A percentile compares a stretch with the other conserved stretches of the same genome.
phyloP scores from a whole-genome alignment of 1,139 yeast genomes.

The Scheffersomyces lignicola region DNA sequence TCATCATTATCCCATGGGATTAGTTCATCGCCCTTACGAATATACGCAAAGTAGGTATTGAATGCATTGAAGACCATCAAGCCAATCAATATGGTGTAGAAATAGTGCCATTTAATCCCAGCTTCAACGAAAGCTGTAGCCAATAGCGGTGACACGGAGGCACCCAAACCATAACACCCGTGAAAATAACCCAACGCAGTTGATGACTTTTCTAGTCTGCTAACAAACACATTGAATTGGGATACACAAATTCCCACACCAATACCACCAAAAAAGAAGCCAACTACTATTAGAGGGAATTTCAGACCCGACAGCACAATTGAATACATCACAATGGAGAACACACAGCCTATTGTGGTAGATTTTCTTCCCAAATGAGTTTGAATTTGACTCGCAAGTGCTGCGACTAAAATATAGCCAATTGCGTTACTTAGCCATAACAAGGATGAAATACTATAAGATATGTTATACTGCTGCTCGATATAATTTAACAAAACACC shows the following conservation, averaged over 20 bases:
- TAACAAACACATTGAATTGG: constrained; percentile 49
- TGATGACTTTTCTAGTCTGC: constrained; percentile 42
- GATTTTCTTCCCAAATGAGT: constrained; percentile 33
- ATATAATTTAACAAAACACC: constrained; percentile 18
- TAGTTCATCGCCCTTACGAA: constrained; percentile 32
- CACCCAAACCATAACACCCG: constrained; percentile 58
- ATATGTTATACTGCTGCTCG: constrained; percentile 36
- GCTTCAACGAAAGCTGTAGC: constrained; percentile 48
- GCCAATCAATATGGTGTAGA: constrained; percentile 45
- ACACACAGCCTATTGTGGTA: constrained; percentile 27
- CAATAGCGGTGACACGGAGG: constrained; percentile 30
- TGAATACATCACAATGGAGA: constrained; percentile 29
- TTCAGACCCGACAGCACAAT: constrained; percentile 30
- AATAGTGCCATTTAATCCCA: constrained; percentile 48
- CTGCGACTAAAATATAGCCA: constrained; percentile 41
- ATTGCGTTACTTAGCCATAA: constrained; percentile 46
- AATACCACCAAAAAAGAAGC: constrained; percentile 51
- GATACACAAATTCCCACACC: constrained; percentile 51
- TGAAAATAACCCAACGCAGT: constrained; percentile 49
- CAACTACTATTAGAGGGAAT: constrained; percentile 41
- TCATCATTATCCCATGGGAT: constrained; percentile 14
- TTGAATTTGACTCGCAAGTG: constrained; percentile 30
- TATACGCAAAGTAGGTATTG: constrained; percentile 29
- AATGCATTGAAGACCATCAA: constrained; percentile 21
- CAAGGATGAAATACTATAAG: constrained; percentile 43